phyloP scores from a whole-genome alignment of 2,329 filamentous ascomycete species.

The Aschersonia sp. region DNA sequence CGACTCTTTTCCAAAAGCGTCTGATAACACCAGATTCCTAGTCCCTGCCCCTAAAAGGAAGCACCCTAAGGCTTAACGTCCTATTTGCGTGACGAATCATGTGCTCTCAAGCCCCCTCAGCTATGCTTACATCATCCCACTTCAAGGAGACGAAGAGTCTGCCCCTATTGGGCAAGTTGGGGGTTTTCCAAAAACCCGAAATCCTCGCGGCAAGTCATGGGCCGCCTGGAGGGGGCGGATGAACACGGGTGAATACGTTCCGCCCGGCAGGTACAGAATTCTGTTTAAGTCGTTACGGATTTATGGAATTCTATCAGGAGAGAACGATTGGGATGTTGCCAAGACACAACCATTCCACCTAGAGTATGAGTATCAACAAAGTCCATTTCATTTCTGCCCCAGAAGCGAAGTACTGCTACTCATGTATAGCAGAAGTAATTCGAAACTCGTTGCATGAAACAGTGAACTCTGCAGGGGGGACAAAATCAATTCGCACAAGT shows the following conservation, averaged over 20 bases:
- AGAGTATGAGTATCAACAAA: constrained; percentile 14
- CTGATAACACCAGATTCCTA: constrained; percentile 20
- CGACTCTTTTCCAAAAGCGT: constrained; percentile 6
- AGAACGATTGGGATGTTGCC: constrained; percentile 28
- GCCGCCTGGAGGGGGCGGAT: constrained; percentile 29
- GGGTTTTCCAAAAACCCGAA: constrained; percentile 22
- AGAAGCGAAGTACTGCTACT: neutral
- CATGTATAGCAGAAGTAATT: neutral
- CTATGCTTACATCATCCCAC: constrained; percentile 26
- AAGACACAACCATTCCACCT: constrained; percentile 28
- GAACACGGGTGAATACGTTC: constrained; percentile 26
- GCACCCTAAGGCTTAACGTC: constrained; percentile 16
- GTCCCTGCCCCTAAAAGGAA: constrained; percentile 22
- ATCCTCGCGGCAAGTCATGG: constrained; percentile 9
- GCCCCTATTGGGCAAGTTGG: constrained; percentile 21
- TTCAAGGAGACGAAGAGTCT: constrained; percentile 10
- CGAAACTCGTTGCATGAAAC: neutral
- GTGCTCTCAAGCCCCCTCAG: constrained; percentile 13
- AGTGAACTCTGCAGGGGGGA: too few species aligned
- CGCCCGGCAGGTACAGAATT: constrained; percentile 32
- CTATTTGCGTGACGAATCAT: neutral
- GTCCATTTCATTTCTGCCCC: neutral
- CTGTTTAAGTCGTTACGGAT: constrained; percentile 30
- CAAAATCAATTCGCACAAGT: too few species aligned
- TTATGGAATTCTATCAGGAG: constrained; percentile 27